These are phyloP conservation scores for Pythium volutum DNA, from an alignment of 352 stramenopile genomes.

Conservation along the genomic window DNA sequence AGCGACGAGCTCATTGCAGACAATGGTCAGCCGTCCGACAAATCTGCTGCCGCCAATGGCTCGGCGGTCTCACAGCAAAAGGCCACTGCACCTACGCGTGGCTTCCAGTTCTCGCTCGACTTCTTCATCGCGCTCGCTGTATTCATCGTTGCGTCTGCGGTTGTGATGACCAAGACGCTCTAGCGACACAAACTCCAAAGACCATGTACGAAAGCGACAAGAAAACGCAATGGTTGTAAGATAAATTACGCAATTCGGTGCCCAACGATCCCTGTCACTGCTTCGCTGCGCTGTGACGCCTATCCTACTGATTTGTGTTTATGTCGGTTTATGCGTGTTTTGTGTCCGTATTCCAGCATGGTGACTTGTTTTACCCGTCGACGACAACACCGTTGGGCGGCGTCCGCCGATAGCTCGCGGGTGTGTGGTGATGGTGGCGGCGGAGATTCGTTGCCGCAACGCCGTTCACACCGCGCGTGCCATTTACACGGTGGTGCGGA, in stretches of 20 bases:
- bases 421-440: slow-evolving; percentile 15
- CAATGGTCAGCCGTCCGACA: background rate
- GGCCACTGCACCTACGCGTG: background rate
- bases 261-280: background rate
- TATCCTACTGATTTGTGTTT: background rate
- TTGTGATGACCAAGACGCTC: slow-evolving; percentile 41
- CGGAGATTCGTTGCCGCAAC: slow-evolving; percentile 2
- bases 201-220: slow-evolving; percentile 25
- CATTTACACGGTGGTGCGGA: slow-evolving; percentile 21
- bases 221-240: slow-evolving; percentile 24
- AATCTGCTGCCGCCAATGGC: background rate
- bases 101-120: slow-evolving; percentile 46
- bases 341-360: background rate
- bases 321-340: background rate
- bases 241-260: slow-evolving; percentile 15
- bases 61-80: background rate
- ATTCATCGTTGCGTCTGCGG: slow-evolving; percentile 23
- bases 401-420: slow-evolving; percentile 9
- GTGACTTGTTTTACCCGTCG: background rate
- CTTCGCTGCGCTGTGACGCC: too few relatives aligned
- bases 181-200: slow-evolving; percentile 20
- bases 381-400: slow-evolving; percentile 12
- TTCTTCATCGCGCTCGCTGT: slow-evolving; percentile 33
- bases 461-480: slow-evolving; percentile 18
- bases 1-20: background rate